Conservation (phyloP, 2,329 filamentous ascomycete genomes). For the Beauveria sp. region DNA sequence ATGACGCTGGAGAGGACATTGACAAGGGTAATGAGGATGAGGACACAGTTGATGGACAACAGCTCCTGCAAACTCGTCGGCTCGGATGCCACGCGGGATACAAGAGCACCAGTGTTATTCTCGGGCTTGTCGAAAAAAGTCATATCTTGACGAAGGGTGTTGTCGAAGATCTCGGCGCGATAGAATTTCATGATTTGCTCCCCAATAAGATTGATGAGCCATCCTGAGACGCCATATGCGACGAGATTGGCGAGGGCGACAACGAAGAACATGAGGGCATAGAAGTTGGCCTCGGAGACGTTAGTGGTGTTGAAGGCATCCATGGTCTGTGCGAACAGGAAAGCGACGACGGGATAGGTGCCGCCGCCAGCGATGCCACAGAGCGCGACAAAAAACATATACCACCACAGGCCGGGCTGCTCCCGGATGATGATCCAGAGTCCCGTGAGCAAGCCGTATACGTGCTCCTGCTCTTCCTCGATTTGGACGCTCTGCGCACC, state of each 20-base stretch:
- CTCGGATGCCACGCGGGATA: conserved; percentile 29
- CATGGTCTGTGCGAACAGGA: conserved; percentile 33
- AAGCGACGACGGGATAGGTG: conserved; percentile 32
- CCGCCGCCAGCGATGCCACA: conserved; percentile 23
- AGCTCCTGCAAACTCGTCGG: conserved; percentile 43
- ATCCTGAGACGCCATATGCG: conserved; percentile 33
- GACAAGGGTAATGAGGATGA: conserved; percentile 39
- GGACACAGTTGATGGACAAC: conserved; percentile 38
- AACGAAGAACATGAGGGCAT: conserved; percentile 49
- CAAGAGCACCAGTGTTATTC: conserved; percentile 32
- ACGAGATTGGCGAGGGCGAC: conserved; percentile 39
- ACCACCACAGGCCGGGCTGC: conserved; percentile 21
- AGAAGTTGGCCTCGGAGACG: conserved; percentile 39
- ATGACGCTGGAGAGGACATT: conserved; percentile 38
- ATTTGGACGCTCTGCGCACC: conserved; percentile 12
- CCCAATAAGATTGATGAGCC: conserved; percentile 28
- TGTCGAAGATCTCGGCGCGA: conserved; percentile 37
- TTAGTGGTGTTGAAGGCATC: conserved; percentile 27
- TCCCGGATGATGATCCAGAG: conserved; percentile 24
- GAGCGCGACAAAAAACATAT: conserved; percentile 16
- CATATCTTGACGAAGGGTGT: conserved; percentile 48
- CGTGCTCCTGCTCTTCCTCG: conserved; percentile 9
- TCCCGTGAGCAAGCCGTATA: conserved; percentile 22
- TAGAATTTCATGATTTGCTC: conserved; percentile 29
- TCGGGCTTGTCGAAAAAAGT: conserved; percentile 33